Evolutionary conservation across 208 protist genomes (phyloP).

Genomic region (Leptomonas seymouri): DNA sequence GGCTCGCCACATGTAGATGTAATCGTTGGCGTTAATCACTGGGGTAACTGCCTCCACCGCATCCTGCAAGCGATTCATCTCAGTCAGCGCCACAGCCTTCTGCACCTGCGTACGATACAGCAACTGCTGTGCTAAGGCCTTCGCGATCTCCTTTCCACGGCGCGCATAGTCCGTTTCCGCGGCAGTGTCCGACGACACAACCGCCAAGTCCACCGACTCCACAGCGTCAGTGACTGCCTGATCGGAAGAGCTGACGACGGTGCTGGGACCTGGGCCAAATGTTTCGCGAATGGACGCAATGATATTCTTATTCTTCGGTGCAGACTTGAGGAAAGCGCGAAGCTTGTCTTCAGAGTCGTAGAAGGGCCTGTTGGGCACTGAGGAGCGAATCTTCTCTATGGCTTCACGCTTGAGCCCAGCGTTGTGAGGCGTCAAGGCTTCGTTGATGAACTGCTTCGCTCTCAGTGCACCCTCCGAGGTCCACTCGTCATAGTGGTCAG

Average conservation of each 20-base stretch:
- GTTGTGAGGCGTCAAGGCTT: constrained; percentile 42
- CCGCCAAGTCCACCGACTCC: constrained; percentile 35
- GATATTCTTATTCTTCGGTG: constrained; percentile 55
- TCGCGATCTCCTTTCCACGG: constrained; percentile 49
- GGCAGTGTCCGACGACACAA: constrained; percentile 63
- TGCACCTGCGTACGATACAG: constrained; percentile 80
- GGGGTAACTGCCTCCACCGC: constrained; percentile 68
- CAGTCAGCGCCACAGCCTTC: constrained; percentile 65
- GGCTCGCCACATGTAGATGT: constrained; percentile 91
- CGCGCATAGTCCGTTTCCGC: constrained; percentile 50
- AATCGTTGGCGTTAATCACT: constrained; percentile 80
- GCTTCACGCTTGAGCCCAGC: constrained; percentile 39
- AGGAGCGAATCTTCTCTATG: constrained; percentile 56
- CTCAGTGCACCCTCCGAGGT: constrained; percentile 41
- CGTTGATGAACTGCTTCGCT: constrained; percentile 46
- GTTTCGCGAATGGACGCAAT: constrained; percentile 56
- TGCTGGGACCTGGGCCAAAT: constrained; percentile 65
- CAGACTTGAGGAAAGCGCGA: constrained; percentile 54
- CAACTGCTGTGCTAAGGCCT: constrained; percentile 64
- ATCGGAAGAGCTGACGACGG: constrained; percentile 60
- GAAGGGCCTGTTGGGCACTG: constrained; percentile 55
- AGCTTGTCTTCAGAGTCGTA: constrained; percentile 77
- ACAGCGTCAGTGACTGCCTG: constrained; percentile 62
- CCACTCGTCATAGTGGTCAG: constrained; percentile 71
- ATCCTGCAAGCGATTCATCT: constrained; percentile 72